Evolutionary conservation across 331 rosid genomes (phyloP).

Genomic region (Pyrus hybrid): DNA sequence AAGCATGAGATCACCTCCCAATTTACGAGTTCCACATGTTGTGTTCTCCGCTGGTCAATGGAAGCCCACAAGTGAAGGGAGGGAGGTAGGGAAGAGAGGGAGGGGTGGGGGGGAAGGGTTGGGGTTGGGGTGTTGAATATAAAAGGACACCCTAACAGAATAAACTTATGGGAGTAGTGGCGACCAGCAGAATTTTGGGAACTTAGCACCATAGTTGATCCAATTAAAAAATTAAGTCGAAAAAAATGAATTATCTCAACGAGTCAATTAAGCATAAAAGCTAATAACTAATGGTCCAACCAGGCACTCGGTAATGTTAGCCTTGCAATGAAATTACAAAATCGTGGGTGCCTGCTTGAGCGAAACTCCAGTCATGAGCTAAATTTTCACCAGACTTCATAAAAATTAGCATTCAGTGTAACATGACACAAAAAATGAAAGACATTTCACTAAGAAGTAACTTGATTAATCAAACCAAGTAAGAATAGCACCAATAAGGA

Average conservation of each 20-base stretch:
- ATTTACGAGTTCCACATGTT: no score
- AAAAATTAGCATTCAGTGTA: background rate
- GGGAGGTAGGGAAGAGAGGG: no score
- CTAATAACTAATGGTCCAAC: conserved; percentile 39
- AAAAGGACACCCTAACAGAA: no score
- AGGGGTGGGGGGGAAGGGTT: no score
- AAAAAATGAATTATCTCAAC: background rate
- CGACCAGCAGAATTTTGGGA: no score
- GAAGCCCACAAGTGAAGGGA: no score
- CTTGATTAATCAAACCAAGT: conserved; percentile 18
- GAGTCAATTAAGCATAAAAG: conserved; percentile 21
- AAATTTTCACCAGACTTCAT: background rate
- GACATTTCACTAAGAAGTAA: conserved; percentile 23
- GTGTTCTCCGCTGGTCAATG: no score
- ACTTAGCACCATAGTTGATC: background rate
- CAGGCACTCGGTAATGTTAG: background rate
- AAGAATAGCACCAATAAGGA: conserved; percentile 3
- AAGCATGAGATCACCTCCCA: background rate
- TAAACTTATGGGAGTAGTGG: no score
- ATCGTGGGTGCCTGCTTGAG: conserved; percentile 33
- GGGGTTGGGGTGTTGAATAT: no score
- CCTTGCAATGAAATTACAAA: background rate
- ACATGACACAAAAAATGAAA: background rate
- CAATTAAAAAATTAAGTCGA: background rate
- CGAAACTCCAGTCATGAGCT: conserved; percentile 23